Conservation (phyloP, 2,329 filamentous ascomycete genomes). For the Microsporum audouinii region DNA sequence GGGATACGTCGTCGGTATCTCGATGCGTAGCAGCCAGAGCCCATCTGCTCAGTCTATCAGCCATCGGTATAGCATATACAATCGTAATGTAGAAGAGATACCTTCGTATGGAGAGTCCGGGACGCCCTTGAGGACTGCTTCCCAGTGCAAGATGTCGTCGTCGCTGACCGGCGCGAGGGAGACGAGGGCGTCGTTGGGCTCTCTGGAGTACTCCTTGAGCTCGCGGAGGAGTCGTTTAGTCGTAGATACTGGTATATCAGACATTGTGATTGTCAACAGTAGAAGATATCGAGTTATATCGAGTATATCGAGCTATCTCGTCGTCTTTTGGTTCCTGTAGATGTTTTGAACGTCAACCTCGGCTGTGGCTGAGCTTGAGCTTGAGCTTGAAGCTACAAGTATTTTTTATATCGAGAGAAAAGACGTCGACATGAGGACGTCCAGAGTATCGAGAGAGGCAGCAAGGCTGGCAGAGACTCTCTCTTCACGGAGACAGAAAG, state of each 20-base stretch:
- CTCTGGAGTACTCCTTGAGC: conserved; percentile 45
- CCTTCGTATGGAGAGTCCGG: conserved; percentile 50
- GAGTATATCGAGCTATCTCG: no score
- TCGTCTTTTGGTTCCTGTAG: neutral
- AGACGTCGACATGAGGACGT: conserved; percentile 42
- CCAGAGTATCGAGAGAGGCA: conserved; percentile 48
- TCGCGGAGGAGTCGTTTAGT: conserved; percentile 52
- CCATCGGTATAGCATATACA: neutral
- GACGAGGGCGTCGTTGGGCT: conserved; percentile 46
- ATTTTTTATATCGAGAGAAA: neutral
- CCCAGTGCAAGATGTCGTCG: conserved; percentile 48
- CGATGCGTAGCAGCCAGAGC: conserved; percentile 70
- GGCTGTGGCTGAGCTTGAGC: neutral
- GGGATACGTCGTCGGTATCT: conserved; percentile 68
- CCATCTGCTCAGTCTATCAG: conserved; percentile 41
- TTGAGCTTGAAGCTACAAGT: neutral
- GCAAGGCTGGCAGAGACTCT: conserved; percentile 43
- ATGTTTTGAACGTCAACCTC: neutral
- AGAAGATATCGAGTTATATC: no score
- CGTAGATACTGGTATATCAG: conserved; percentile 24
- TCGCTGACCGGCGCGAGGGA: conserved; percentile 48
- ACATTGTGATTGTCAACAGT: neutral
- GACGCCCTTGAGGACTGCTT: conserved; percentile 50
- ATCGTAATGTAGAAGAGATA: conserved; percentile 19
- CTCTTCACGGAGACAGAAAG: conserved; percentile 23